Evolutionary conservation across 2,329 filamentous ascomycete genomes (phyloP).

Genomic region (Ascochyta clinopodiicola): DNA sequence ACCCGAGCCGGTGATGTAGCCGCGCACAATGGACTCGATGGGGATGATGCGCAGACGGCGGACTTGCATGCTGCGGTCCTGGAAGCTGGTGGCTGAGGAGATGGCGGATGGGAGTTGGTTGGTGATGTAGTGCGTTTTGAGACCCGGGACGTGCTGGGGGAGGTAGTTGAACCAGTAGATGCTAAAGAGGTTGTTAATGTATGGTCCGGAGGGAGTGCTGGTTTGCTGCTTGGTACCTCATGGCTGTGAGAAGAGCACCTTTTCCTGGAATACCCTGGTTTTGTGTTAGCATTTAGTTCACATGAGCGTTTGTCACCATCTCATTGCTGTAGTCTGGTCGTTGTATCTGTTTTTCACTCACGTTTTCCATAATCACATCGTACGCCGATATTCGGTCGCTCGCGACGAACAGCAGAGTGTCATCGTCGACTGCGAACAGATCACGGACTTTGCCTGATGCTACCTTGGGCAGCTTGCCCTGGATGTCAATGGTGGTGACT

Average conservation of each 20-base stretch:
- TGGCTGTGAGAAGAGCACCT: constrained; percentile 70
- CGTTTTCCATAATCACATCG: constrained; percentile 87
- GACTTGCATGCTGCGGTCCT: constrained; percentile 76
- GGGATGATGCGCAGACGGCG: constrained; percentile 76
- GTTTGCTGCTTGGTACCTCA: constrained; percentile 54
- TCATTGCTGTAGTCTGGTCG: background rate
- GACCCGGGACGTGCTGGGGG: constrained; percentile 59
- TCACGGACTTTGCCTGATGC: constrained; percentile 80
- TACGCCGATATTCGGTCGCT: constrained; percentile 94
- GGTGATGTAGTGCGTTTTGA: constrained; percentile 69
- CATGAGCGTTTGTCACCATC: too few relatives aligned
- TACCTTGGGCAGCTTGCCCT: constrained; percentile 53
- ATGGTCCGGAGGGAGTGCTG: background rate
- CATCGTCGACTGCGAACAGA: constrained; percentile 74
- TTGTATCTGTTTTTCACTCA: constrained; percentile 44
- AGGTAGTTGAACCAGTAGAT: constrained; percentile 73
- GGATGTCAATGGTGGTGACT: constrained; percentile 41
- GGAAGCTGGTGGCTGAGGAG: constrained; percentile 55
- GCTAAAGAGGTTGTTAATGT: constrained; percentile 19
- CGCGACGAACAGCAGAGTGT: constrained; percentile 80
- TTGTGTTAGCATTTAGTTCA: background rate
- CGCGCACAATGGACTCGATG: constrained; percentile 84
- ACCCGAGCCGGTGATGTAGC: constrained; percentile 85
- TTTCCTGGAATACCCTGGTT: constrained; percentile 70
- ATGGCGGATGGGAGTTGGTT: constrained; percentile 59